A percentile compares a stretch with the other conserved stretches of the same genome.
These are phyloP conservation scores for Calonectria henricotiae DNA, from an alignment of 2,329 filamentous ascomycete genomes.

Conservation along the genomic window DNA sequence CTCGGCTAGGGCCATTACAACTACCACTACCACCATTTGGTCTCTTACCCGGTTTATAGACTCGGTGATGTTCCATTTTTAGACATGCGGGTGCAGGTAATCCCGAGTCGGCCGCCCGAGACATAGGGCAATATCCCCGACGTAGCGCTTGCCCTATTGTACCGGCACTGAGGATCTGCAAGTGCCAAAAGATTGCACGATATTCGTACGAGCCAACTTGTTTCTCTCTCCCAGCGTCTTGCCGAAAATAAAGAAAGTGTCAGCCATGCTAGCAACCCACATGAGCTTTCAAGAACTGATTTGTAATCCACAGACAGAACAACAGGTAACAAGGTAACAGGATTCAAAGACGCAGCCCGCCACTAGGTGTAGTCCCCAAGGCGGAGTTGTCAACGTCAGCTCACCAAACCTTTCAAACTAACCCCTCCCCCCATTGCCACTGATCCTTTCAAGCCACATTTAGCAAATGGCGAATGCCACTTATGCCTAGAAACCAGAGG, in stretches of 20 bases:
- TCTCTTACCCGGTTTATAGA: neutral
- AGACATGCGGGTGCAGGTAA: neutral
- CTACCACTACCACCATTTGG: neutral
- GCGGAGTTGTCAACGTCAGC: conserved; percentile 31
- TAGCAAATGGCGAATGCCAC: neutral
- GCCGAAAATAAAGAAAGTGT: neutral
- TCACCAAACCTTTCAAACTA: conserved; percentile 4
- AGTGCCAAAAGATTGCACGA: neutral
- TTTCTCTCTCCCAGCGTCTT: neutral
- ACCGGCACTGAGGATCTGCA: neutral
- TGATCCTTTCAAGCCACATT: neutral
- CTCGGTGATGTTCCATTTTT: neutral
- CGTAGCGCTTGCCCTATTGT: neutral
- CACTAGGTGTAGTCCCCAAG: conserved; percentile 10
- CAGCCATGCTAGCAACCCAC: neutral
- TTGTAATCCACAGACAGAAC: neutral
- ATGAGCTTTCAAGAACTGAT: too few species aligned
- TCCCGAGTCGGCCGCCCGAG: conserved; percentile 2
- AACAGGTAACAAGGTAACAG: neutral
- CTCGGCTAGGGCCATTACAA: too few species aligned
- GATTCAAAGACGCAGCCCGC: neutral
- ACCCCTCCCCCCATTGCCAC: neutral
- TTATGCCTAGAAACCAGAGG: neutral
- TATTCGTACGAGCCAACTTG: too few species aligned
- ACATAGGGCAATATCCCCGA: neutral